These are phyloP conservation scores for Stylosanthes scabra DNA, from an alignment of 331 rosid species.

Conservation along the genomic window DNA sequence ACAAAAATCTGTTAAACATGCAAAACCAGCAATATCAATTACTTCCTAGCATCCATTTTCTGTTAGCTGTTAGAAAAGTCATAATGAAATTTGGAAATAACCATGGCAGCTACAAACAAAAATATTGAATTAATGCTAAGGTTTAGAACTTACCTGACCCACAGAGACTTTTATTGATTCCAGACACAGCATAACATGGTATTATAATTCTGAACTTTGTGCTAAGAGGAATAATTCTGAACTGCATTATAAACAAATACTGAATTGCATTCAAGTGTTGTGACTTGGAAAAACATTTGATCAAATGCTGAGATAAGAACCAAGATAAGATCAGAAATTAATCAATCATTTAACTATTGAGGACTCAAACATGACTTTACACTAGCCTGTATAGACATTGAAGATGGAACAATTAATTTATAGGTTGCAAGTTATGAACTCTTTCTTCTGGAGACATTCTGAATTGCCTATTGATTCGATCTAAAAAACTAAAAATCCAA, in stretches of 20 bases:
- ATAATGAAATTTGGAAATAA: neutral
- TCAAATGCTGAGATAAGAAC: slow-evolving; percentile 27
- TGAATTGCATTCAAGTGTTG: neutral
- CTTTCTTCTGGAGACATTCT: slow-evolving; percentile 16
- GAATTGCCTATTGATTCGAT: neutral
- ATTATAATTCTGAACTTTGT: neutral
- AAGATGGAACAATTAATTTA: slow-evolving; percentile 18
- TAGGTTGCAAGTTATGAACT: slow-evolving; percentile 13
- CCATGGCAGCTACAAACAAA: slow-evolving; percentile 1
- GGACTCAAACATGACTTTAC: slow-evolving; percentile 4
- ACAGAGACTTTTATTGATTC: slow-evolving; percentile 15
- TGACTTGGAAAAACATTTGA: neutral
- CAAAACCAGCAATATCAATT: slow-evolving; percentile 8
- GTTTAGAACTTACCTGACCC: slow-evolving; percentile 21
- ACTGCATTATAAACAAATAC: neutral
- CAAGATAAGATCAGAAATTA: neutral
- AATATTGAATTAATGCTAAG: neutral
- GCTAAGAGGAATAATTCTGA: slow-evolving; percentile 10
- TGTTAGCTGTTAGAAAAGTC: slow-evolving; percentile 6
- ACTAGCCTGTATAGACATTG: slow-evolving; percentile 11
- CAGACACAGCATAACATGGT: neutral
- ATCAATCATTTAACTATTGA: slow-evolving; percentile 27
- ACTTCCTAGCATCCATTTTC: slow-evolving; percentile 9
- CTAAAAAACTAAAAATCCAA: slow-evolving; percentile 7
- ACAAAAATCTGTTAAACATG: neutral